These are phyloP conservation scores for Cladosporium sp. DNA, from an alignment of 2,329 filamentous ascomycete genomes.

Conservation along the genomic window DNA sequence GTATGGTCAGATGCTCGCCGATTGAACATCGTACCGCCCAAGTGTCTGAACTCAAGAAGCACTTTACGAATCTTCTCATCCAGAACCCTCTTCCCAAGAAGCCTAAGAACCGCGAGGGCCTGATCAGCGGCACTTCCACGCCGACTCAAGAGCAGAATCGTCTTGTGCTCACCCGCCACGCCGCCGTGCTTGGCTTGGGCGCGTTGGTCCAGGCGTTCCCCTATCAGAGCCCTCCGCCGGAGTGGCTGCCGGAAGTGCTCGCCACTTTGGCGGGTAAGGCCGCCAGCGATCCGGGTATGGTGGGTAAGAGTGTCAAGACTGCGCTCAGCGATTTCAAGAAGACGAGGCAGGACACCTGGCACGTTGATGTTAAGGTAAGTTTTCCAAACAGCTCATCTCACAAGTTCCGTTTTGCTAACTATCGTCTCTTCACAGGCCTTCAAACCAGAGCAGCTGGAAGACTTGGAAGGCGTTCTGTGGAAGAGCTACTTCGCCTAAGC, in stretches of 20 bases:
- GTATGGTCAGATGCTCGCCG: constrained; percentile 97
- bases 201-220: constrained; percentile 93
- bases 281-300: constrained; percentile 81
- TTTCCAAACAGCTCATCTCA: neutral
- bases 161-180: constrained; percentile 77
- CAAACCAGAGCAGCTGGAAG: constrained; percentile 85
- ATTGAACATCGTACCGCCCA: constrained; percentile 70
- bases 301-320: constrained; percentile 91
- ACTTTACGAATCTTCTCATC: constrained; percentile 72
- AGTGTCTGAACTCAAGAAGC: constrained; percentile 67
- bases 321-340: constrained; percentile 98
- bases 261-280: constrained; percentile 79
- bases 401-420: neutral
- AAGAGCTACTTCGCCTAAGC: constrained; percentile 94
- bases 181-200: constrained; percentile 85
- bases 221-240: constrained; percentile 85
- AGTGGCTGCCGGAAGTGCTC: constrained; percentile 90
- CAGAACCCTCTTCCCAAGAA: constrained; percentile 82
- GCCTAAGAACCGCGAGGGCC: constrained; percentile 37
- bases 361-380: constrained; percentile 90
- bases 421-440: constrained; percentile 58
- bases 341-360: constrained; percentile 97
- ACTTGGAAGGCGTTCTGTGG: constrained; percentile 93
- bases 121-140: constrained; percentile 48
- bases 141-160: constrained; percentile 69